Base-by-base conservation (phyloP, 257 asterid genomes). In the Solanum sparsipilum region DNA sequence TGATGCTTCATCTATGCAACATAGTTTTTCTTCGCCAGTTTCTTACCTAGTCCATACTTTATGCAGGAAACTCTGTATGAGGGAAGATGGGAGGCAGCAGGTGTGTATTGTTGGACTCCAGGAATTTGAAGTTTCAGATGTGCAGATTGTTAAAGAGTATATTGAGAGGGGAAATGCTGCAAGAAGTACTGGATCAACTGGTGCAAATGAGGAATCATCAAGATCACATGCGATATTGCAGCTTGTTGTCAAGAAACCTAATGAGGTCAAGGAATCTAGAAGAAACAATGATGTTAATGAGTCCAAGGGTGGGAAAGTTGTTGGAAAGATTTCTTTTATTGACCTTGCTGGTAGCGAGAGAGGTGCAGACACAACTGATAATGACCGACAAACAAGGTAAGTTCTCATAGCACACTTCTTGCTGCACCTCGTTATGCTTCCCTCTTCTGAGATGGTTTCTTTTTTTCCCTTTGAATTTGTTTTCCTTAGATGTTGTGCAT, bases 281-380 rank as follows among this genome's bases (percentile, higher is more conserved):
- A 88, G 99, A 89, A 95, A 92, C 68, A 93, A 90, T 90, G 99
- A 94, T 82, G 98, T 34, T 86, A 96, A 97, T 92, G 99, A 95
- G 48, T 84, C 97, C 86, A 94, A 92, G 91, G 87, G 70, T 67
- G 99, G 98, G 91, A 97, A 93, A 92, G 97, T 96, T 86, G 98
- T 98, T 7, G 99, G 99, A 89, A 98, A 98, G 92, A 94, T 98
- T 84, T 98, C 99, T 90, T 98, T 98, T 87, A 98, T 98, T 93
- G 99, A 98, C 93, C 99, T 98, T 89, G 99, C 99, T 90, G 99
- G 99, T 60, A 98, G 99, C 72, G 99, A 98, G 91, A 95, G 99
- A 91, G 99, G 99, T 88, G 99, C 99, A 39, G 99, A 98, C 91
- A 98, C 99, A 34, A 98, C 99, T 65, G 99, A 98, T 91, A 98